phyloP scores from a whole-genome alignment of 2,329 filamentous ascomycete species.

The Diplodia mutila region DNA sequence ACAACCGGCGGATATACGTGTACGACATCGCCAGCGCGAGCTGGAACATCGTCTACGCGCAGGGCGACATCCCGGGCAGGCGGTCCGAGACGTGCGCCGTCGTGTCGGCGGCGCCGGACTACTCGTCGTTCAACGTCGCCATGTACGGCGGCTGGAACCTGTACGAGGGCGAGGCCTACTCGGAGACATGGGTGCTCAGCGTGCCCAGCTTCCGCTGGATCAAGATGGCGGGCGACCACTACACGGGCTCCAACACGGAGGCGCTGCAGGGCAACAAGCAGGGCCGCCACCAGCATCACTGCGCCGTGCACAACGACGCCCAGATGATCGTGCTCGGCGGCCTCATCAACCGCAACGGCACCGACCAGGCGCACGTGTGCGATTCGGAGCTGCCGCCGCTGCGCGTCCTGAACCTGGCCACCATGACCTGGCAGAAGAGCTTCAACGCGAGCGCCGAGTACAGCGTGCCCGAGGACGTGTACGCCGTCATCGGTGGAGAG shows the following conservation, averaged over 20 bases:
- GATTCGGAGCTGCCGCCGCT: slow-evolving; percentile 14
- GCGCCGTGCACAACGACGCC: slow-evolving; percentile 12
- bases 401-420: slow-evolving; percentile 5
- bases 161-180: not conserved
- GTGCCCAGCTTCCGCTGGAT: slow-evolving; percentile 25
- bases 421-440: slow-evolving; percentile 17
- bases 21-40: slow-evolving; percentile 20
- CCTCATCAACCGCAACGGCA: slow-evolving; percentile 15
- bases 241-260: slow-evolving; percentile 14
- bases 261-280: not conserved
- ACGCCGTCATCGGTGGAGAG: slow-evolving; percentile 21
- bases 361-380: not conserved
- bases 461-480: slow-evolving; percentile 5
- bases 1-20: slow-evolving; percentile 3
- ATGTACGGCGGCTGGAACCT: slow-evolving; percentile 25
- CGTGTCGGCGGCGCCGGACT: slow-evolving; percentile 20
- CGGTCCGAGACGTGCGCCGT: slow-evolving; percentile 15
- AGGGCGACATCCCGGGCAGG: slow-evolving; percentile 9
- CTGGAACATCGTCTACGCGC: slow-evolving; percentile 22
- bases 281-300: slow-evolving; percentile 18
- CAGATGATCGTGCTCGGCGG: slow-evolving; percentile 27
- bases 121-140: slow-evolving; percentile 23
- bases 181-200: slow-evolving; percentile 20
- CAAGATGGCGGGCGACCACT: slow-evolving; percentile 14
- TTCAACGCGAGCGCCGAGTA: slow-evolving; percentile 6